phyloP scores from a whole-genome alignment of 2,329 filamentous ascomycete species.

The Bipolaris oryzae region DNA sequence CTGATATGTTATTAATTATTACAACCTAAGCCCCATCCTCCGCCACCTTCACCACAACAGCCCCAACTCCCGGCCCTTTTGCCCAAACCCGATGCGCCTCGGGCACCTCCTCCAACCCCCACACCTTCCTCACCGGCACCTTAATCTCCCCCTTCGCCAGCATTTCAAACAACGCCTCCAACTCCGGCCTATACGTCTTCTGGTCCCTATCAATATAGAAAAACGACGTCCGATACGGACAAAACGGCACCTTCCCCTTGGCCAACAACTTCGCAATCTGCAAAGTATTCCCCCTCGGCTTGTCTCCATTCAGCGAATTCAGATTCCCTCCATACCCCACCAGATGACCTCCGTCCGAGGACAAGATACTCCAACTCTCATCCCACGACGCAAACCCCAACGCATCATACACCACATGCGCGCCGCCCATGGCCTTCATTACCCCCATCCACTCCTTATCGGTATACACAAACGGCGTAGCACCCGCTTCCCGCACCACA shows the following conservation, averaged over 20 bases:
- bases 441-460: slow-evolving; percentile 57
- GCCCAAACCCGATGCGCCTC: slow-evolving; percentile 37
- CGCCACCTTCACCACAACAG: slow-evolving; percentile 31
- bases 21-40: neutral
- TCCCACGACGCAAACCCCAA: slow-evolving; percentile 60
- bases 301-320: neutral
- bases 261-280: neutral
- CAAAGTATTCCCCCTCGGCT: neutral
- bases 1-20: neutral
- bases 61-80: slow-evolving; percentile 32
- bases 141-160: slow-evolving; percentile 39
- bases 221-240: neutral
- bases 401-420: slow-evolving; percentile 56
- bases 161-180: neutral
- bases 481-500: neutral
- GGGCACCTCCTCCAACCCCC: slow-evolving; percentile 35
- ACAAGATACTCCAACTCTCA: slow-evolving; percentile 56
- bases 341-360: neutral
- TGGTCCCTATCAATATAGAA: neutral
- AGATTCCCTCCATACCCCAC: neutral
- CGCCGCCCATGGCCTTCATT: slow-evolving; percentile 56
- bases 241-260: neutral
- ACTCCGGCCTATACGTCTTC: neutral
- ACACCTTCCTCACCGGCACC: slow-evolving; percentile 36
- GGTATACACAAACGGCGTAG: slow-evolving; percentile 49